phyloP scores from a whole-genome alignment of 768 basidiomycete genomes.

The Gymnopilus junonius region DNA sequence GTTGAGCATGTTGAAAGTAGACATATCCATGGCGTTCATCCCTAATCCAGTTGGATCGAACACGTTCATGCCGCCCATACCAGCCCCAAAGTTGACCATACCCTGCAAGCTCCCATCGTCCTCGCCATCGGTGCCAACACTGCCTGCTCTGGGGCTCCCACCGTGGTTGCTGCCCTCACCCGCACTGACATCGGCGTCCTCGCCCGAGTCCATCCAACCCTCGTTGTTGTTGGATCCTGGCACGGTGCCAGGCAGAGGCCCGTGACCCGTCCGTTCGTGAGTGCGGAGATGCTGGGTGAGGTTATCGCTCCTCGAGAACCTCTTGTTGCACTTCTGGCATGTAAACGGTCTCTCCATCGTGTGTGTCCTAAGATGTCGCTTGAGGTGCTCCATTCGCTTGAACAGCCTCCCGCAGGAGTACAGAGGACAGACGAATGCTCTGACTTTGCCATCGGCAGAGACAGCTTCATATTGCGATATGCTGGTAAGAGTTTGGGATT shows the following conservation, averaged over 20 bases:
- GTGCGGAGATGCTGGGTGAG: conserved; percentile 86
- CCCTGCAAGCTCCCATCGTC: conserved; percentile 27
- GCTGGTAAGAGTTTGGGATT: conserved; percentile 14
- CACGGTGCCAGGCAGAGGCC: conserved; percentile 19
- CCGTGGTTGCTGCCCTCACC: conserved; percentile 26
- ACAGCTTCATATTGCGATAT: conserved; percentile 35
- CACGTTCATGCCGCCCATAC: conserved; percentile 25
- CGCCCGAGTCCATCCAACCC: conserved; percentile 28
- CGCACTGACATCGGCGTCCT: conserved; percentile 28
- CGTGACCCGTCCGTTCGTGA: conserved; percentile 54
- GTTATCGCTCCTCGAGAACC: conserved; percentile 89
- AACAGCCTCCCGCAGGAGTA: conserved; percentile 85
- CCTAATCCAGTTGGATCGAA: conserved; percentile 25
- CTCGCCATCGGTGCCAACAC: conserved; percentile 21
- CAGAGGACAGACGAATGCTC: conserved; percentile 82
- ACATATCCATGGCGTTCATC: conserved; percentile 28
- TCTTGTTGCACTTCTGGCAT: conserved; percentile 76
- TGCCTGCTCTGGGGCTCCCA: conserved; percentile 15
- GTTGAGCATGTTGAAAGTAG: conserved; percentile 15
- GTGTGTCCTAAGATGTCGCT: conserved; percentile 86
- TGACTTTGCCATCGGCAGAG: conserved; percentile 46
- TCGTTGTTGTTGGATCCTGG: conserved; percentile 26
- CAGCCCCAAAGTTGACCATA: conserved; percentile 12
- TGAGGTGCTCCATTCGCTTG: conserved; percentile 92
- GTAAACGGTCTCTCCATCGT: conserved; percentile 86